Conservation (phyloP, 768 basidiomycete genomes). For the Antrodiella citrinella region DNA sequence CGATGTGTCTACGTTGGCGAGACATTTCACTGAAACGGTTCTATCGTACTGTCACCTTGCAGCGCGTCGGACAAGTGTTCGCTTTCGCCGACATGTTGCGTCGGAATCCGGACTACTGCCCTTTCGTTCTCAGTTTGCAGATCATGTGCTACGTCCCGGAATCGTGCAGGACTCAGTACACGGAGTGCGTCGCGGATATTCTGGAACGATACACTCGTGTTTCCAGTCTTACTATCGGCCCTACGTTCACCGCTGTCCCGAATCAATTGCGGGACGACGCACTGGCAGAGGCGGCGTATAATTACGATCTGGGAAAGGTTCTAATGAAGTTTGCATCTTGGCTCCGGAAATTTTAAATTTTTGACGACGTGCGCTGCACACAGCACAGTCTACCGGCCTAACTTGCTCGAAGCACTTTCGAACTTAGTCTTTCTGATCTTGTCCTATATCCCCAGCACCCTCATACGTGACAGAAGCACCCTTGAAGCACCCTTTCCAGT, state of each 20-base stretch:
- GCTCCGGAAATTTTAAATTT: too few species aligned
- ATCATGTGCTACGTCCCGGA: too few species aligned
- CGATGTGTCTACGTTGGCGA: slow-evolving; percentile 1
- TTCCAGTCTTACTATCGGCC: background rate
- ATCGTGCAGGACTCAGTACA: too few species aligned
- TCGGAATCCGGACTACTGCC: too few species aligned
- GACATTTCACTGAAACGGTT: background rate
- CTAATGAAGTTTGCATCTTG: too few species aligned
- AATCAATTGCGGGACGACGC: background rate
- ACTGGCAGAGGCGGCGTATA: background rate
- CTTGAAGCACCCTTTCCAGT: background rate
- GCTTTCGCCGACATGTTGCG: background rate
- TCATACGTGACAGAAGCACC: background rate
- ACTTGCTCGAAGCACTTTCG: too few species aligned
- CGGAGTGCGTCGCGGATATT: background rate
- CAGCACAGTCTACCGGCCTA: background rate
- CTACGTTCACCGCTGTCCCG: background rate
- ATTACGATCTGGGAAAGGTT: background rate
- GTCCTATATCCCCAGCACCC: too few species aligned
- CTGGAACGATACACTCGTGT: background rate
- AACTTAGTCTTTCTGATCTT: too few species aligned
- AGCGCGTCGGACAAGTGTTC: slow-evolving; percentile 1
- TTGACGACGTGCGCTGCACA: too few species aligned
- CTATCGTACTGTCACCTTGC: slow-evolving; percentile 1
- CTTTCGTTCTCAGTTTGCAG: background rate